Conservation (phyloP, 352 stramenopile genomes). For the Elongisporangium undulatum region DNA sequence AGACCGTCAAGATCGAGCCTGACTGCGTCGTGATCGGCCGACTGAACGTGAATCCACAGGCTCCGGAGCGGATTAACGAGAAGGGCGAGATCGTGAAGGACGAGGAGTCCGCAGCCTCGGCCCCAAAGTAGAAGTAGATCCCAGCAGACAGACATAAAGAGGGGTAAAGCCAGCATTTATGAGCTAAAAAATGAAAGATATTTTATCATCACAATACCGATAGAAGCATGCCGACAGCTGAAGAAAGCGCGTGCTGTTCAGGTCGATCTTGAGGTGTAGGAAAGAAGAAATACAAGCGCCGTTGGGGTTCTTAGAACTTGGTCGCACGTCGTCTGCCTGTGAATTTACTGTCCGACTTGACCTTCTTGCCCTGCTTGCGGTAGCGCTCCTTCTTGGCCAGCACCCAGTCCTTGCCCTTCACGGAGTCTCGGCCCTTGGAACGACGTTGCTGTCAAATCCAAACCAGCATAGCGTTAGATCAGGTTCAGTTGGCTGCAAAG, state of each 20-base stretch:
- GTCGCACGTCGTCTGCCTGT: conserved; percentile 94
- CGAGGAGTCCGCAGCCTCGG: conserved; percentile 14
- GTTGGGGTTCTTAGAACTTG: conserved; percentile 86
- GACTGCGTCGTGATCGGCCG: conserved; percentile 80
- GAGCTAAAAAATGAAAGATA: not conserved
- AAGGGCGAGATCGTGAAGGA: conserved; percentile 77
- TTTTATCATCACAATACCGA: not conserved
- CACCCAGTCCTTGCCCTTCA: conserved; percentile 94
- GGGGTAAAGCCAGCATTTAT: not conserved
- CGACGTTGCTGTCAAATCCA: conserved; percentile 34
- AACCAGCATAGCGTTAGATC: conserved; percentile 1
- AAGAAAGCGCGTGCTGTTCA: not conserved
- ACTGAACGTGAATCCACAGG: conserved; percentile 87
- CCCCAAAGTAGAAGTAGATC: conserved; percentile 1
- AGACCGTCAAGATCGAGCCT: conserved; percentile 87
- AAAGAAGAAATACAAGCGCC: not conserved
- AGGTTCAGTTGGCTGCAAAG: not conserved
- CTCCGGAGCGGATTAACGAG: conserved; percentile 78
- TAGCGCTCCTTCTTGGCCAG: conserved; percentile 98
- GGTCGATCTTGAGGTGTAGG: not conserved
- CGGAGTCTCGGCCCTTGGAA: conserved; percentile 39
- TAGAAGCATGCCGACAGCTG: not conserved
- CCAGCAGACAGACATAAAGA: not conserved
- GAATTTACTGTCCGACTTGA: conserved; percentile 98
- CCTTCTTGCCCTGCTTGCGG: conserved; percentile 96